Evolutionary conservation across 2,329 filamentous ascomycete genomes (phyloP).

Genomic region (Cadophora malorum): DNA sequence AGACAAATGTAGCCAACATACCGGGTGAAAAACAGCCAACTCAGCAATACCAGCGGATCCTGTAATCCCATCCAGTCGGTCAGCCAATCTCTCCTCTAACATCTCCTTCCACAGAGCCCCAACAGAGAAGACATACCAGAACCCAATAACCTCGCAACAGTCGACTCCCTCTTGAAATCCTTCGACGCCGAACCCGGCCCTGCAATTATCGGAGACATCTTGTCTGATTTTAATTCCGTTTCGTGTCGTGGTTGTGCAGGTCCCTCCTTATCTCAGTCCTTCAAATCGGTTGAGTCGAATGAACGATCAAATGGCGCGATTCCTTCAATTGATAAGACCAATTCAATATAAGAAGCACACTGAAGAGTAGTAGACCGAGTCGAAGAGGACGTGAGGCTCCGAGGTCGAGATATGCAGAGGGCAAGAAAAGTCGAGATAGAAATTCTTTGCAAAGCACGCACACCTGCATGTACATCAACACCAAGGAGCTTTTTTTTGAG

Average conservation of each 20-base stretch:
- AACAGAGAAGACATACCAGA: constrained; percentile 68
- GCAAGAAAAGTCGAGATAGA: constrained; percentile 3
- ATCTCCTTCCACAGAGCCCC: no score
- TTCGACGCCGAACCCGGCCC: constrained; percentile 46
- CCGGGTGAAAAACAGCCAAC: constrained; percentile 90
- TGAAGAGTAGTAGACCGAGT: no score
- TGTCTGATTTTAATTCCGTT: background rate
- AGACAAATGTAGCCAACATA: constrained; percentile 49
- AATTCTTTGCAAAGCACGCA: background rate
- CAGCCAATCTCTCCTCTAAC: no score
- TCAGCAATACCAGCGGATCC: constrained; percentile 93
- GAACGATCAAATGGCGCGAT: no score
- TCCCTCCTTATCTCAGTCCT: no score
- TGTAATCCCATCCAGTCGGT: no score
- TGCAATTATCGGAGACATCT: constrained; percentile 44
- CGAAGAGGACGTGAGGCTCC: no score
- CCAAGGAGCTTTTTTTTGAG: background rate
- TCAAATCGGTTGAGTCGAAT: no score
- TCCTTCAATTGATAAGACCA: no score
- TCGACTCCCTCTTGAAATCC: constrained; percentile 84
- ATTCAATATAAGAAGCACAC: no score
- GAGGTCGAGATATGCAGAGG: no score
- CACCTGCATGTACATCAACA: background rate
- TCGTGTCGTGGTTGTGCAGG: background rate
- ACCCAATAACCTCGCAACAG: constrained; percentile 83